These are phyloP conservation scores for Fusarium denticulatum DNA, from an alignment of 2,329 filamentous ascomycete species.

Conservation along the genomic window DNA sequence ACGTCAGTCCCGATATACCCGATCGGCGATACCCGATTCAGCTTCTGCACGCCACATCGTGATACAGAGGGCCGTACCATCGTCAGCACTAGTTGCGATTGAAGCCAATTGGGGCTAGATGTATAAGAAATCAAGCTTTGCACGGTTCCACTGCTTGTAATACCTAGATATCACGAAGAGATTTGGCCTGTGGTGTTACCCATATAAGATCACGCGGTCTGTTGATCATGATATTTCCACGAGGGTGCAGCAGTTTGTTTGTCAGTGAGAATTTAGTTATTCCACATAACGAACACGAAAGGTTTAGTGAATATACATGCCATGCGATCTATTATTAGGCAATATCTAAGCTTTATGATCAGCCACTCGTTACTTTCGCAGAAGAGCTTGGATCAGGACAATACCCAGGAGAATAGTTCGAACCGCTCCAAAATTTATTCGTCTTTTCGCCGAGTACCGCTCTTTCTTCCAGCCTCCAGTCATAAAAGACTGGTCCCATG, in stretches of 20 bases:
- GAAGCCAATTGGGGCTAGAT: background rate
- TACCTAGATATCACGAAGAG: accelerated
- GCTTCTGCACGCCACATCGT: background rate
- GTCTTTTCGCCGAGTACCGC: too few species aligned
- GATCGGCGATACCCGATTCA: background rate
- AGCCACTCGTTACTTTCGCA: background rate
- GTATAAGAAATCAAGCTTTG: background rate
- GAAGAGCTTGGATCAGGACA: too few species aligned
- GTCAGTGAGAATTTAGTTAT: too few species aligned
- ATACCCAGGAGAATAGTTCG: background rate
- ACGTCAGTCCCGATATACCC: background rate
- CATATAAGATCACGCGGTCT: accelerated
- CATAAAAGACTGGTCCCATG: too few species aligned
- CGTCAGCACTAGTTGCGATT: background rate
- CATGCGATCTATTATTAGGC: too few species aligned
- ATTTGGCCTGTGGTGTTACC: accelerated
- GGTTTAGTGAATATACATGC: too few species aligned
- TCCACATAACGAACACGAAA: too few species aligned
- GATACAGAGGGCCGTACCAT: background rate
- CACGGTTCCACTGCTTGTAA: accelerated
- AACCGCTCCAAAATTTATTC: background rate
- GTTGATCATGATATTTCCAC: accelerated
- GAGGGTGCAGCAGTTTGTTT: accelerated
- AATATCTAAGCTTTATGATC: background rate
- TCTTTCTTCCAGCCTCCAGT: too few species aligned